Evolutionary conservation across 495 filamentous ascomycete genomes (phyloP), one percentile per base, ranked within the genome.

Genomic region (Lepidopterella palustris): DNA sequence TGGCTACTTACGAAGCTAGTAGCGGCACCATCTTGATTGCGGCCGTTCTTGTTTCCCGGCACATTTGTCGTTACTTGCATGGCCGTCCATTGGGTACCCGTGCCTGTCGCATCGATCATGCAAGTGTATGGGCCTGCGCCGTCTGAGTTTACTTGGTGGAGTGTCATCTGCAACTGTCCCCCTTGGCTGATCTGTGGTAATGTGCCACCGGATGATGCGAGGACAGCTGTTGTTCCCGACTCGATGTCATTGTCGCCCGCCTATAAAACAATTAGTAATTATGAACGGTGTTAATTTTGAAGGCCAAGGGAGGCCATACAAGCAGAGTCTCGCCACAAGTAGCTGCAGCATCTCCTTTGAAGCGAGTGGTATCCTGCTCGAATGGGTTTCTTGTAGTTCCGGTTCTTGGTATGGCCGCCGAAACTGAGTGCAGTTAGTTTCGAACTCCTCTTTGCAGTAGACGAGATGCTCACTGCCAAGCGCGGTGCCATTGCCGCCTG

Each of bases 141-240:
- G 61, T 82, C 79, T 21, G 75, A 78, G 57, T 82, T 82, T 56
- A 82, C 78, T 58, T 82, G 79, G 60, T 81, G 67, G 32, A 82
- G 72, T 2, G 78, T 82, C 80, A 82, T 82, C 47, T 64, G 64
- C 23, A 82, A 54, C 47, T 72, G 40, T 23, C 80, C 80, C 27
- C 78, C 79, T 3, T 66, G 62, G 0, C 69, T 75, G 59, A 82
- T 66, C 60, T 81, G 76, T 0, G 80, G 79, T 15, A 82, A 75
- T 4, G 76, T 80, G 59, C 73, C 72, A 31, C 67, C 64, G 40
- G 53, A 61, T 15, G 20, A 42, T 15, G 69, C 71, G 60, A 81
- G 65, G 65, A 81, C 78, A 10, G 71, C 68, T 26, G 65, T 50
- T 13, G 78, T 80, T 40, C 79, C 79, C 24, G 74, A 60, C 65